Percentiles rank a stretch among this genome's conserved stretches.
These are phyloP conservation scores for Pestalotiopsis fici DNA, from an alignment of 2,329 filamentous ascomycete genomes.

Conservation along the genomic window DNA sequence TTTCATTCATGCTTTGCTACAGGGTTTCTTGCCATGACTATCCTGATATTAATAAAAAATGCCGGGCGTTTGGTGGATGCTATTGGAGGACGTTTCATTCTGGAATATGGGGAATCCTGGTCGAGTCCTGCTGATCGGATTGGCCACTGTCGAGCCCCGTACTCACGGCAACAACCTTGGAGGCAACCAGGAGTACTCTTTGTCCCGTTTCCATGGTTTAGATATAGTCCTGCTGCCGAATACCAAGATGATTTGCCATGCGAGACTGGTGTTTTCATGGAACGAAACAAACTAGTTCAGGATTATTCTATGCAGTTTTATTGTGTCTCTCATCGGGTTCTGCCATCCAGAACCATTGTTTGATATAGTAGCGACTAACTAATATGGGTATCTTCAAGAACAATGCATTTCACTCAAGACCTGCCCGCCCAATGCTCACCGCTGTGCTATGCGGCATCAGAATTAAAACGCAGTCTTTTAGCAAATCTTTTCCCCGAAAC, in stretches of 20 bases:
- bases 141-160: neutral
- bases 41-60: neutral
- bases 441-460: neutral
- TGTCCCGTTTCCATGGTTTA: no score
- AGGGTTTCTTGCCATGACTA: no score
- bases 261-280: no score
- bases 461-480: neutral
- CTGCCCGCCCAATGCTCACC: neutral
- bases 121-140: neutral
- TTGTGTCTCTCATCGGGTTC: no score
- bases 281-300: no score
- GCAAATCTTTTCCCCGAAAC: slow-evolving; percentile 3
- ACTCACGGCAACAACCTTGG: neutral
- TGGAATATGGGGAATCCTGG: slow-evolving; percentile 1
- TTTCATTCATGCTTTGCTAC: neutral
- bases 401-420: neutral
- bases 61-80: neutral
- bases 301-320: no score
- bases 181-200: no score
- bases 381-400: neutral
- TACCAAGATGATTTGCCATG: no score
- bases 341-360: no score
- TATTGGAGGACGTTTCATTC: neutral
- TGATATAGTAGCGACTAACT: neutral
- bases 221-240: no score